Base-by-base conservation (phyloP, 768 basidiomycete species). In the Termitomyces sp. region DNA sequence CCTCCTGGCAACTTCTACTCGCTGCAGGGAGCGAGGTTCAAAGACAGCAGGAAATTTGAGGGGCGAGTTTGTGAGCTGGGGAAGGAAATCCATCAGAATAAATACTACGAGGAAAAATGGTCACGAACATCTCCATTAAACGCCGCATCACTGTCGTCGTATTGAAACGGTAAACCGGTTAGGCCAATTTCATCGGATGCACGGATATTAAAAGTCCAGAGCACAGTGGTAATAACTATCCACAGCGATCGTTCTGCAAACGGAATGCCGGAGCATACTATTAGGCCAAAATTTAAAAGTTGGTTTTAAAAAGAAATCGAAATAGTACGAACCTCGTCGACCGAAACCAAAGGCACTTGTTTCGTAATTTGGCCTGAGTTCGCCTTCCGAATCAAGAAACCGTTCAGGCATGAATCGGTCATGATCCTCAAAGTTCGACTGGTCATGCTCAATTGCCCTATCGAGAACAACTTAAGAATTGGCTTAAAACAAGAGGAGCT, bases 381-480 rank as follows among this genome's bases (percentile, higher is more conserved):
- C 20, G 11, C 50, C 50, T 51, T 35, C 33, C 6, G n/a, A n/a
- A 6, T 51, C 33, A 35, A 51, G 50, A n/a, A 51, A 51, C 12
- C 50, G 33, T n/a, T 35, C 50, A 51, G 50, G 50, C 50, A 35
- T 51, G 9, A 51, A 51, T 13, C 50, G n/a, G n/a, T 51, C 50
- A n/a, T 51, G 50, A 51, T 51, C 50, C n/a, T 35, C 33, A 11
- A 51, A 51, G 11, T 3, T 20, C 2, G 50, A 12, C n/a, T 51
- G n/a, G n/a, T 51, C 50, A 35, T 51, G 50, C 12, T 51, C 50
- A 15, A 51, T 51, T 7, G 50, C 50, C 50, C 50, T 51, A 33
- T 13, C 3, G 33, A n/a, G 50, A 33, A 12, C 4, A 33, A 3
- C n/a, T 4, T 12, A 12, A 51, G 4, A 12, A n/a, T 33, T n/a